Evolutionary conservation across 345 rosid species (phyloP), one percentile per base, ranked within the genome.

Genomic region (Syzygium jambos): DNA sequence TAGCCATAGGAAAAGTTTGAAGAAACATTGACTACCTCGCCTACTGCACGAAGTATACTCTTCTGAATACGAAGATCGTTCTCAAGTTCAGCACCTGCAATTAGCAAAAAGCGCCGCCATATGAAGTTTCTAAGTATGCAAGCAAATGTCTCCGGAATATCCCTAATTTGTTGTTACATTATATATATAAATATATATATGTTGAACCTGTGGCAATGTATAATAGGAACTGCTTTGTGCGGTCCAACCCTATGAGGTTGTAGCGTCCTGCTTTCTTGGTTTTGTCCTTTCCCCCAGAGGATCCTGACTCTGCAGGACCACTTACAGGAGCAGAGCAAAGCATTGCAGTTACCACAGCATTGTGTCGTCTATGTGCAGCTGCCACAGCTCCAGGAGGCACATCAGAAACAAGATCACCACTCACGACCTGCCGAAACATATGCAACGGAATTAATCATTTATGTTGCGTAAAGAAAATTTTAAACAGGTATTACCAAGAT

Each of bases 371-470:
- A 90, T 98, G 99, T 89, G 96, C 93, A 88, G 99, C 98, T 2
- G 96, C 97, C 61, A 96, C 95, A 78, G 97, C 96, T 90, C 99
- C 98, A 88, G 93, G 98, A 91, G 98, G 92, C 93, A 98, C 95
- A 92, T 98, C 99, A 90, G 99, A 95, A 90, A 98, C 96, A 91
- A 98, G 96, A 93, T 98, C 99, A 89, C 99, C 99, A 91, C 98
- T 96, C 88, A 98, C 92, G 41, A 96, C 97, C 99, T 98, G 94
- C 88, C 85, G 85, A 89, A 82, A 43, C 30, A 49, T 12, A 11
- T n/a, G 43, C 25, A 73, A 38, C 4, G 41, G 49, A 73, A 73
- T 73, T 38, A 22, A 38, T 19, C 38, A 73, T 73, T 17, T 17
- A 73, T 73, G 82, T 38, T 73, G 82, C 27, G 38, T 73, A 38